These are phyloP conservation scores for Rhododendron griersonianum DNA, from an alignment of 148 eudicot species.

Conservation along the genomic window DNA sequence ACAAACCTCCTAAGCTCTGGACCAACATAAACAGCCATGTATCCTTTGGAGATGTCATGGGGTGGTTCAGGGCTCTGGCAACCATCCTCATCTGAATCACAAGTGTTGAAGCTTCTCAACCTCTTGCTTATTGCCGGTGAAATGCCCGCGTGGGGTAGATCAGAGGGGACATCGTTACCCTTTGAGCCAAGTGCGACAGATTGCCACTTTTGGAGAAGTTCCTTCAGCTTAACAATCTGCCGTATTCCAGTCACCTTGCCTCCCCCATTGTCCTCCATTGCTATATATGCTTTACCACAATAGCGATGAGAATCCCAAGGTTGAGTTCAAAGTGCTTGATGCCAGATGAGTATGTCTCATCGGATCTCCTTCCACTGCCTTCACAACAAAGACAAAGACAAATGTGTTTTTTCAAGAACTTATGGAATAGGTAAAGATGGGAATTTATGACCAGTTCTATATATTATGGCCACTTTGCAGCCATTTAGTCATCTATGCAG, in stretches of 20 bases:
- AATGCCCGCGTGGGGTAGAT: slow-evolving; percentile 28
- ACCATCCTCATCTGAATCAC: slow-evolving; percentile 71
- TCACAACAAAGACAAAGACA: neutral
- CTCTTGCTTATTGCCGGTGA: slow-evolving; percentile 42
- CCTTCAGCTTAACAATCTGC: slow-evolving; percentile 67
- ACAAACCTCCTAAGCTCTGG: slow-evolving; percentile 74
- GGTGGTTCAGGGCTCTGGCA: slow-evolving; percentile 66
- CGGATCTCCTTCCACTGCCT: slow-evolving; percentile 19
- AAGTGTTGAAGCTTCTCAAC: slow-evolving; percentile 16
- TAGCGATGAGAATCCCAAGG: neutral
- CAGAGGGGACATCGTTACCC: neutral
- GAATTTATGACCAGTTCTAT: neutral
- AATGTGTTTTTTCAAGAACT: neutral
- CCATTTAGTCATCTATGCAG: neutral
- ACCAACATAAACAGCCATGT: slow-evolving; percentile 80
- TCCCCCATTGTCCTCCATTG: slow-evolving; percentile 51
- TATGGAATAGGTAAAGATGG: neutral
- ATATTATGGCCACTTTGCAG: neutral
- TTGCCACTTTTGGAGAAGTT: slow-evolving; percentile 63
- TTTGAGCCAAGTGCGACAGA: slow-evolving; percentile 35
- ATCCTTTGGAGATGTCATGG: slow-evolving; percentile 68
- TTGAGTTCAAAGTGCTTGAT: slow-evolving; percentile 15
- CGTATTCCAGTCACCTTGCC: slow-evolving; percentile 51
- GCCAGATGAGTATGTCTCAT: slow-evolving; percentile 20
- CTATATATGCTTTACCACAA: slow-evolving; percentile 1